Base-by-base conservation (phyloP, 2,329 filamentous ascomycete species). In the Leptosphaerulina australis region DNA sequence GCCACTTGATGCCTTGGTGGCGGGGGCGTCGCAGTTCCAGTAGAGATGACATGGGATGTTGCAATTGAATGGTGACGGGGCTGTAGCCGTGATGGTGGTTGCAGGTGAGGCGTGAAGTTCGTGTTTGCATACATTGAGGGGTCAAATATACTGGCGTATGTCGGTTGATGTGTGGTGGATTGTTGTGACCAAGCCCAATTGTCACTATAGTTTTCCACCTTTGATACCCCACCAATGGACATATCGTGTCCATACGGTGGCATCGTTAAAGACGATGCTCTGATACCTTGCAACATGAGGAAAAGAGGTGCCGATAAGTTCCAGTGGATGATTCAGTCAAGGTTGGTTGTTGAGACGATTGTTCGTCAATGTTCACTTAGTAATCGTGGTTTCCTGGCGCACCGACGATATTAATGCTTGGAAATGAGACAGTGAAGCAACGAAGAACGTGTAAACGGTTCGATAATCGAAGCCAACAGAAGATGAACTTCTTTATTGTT, bases 221-320 rank as follows among this genome's bases (percentile, higher is more conserved):
- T 72, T 28, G 64, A 63, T n/a, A 61, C 57, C 35, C 67, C 67
- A 26, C 58, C 52, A 28, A 67, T 50, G 46, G 69, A 68, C 63
- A 69, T 44, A 38, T 68, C 58, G 43, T 70, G 67, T 55, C 66
- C 68, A 58, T 68, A 72, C 39, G 67, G 59, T 58, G 69, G 64
- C 68, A 72, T 68, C 59, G 64, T 68, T 57, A 71, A 46, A 45
- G 62, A 65, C 56, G 69, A 64, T 55, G 67, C 60, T 46, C 68
- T 55, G 29, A 69, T 66, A 46, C 66, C 65, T 59, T 71, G 68
- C 66, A 71, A 71, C 68, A 71, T 72, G 66, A 49, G 64, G 67
- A 64, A 58, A 38, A 28, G 5, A 17, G 24, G 18, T 33, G 28
- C 3, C 5, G 18, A n/a, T 18, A 10, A 8, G 9, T 8, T 4